Evolutionary conservation across 208 protist genomes (phyloP).

Genomic region (Trypanosoma congolense): DNA sequence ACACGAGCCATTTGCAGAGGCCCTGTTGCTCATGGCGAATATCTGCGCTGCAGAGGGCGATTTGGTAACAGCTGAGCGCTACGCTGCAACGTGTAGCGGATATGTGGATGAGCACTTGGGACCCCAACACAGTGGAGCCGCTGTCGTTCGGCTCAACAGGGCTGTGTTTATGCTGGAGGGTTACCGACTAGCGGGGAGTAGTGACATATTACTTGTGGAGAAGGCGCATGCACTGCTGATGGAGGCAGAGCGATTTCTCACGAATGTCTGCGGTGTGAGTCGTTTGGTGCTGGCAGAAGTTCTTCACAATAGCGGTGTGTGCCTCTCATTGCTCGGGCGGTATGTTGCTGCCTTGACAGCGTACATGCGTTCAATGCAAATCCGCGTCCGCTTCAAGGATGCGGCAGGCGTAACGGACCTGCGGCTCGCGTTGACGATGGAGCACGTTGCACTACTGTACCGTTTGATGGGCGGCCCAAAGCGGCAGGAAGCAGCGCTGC

Average conservation of each 20-base stretch:
- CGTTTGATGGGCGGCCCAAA: slow-evolving; percentile 17
- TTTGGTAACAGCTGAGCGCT: slow-evolving; percentile 50
- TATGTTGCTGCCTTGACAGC: slow-evolving; percentile 22
- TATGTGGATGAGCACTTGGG: slow-evolving; percentile 48
- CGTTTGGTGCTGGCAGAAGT: slow-evolving; percentile 56
- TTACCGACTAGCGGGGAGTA: slow-evolving; percentile 10
- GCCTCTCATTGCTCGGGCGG: slow-evolving; percentile 28
- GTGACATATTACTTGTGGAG: slow-evolving; percentile 1
- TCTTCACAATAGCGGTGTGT: slow-evolving; percentile 57
- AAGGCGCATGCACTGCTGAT: slow-evolving; percentile 19
- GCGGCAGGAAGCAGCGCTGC: slow-evolving; percentile 29
- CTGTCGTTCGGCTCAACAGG: slow-evolving; percentile 37
- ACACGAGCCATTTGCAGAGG: slow-evolving; percentile 38
- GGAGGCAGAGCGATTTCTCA: slow-evolving; percentile 19
- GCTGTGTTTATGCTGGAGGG: slow-evolving; percentile 45
- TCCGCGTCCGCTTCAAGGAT: slow-evolving; percentile 23
- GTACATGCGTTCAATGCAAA: slow-evolving; percentile 30
- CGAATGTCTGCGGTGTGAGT: slow-evolving; percentile 25
- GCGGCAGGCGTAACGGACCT: slow-evolving; percentile 28
- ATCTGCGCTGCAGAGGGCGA: slow-evolving; percentile 37
- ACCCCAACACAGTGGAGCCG: slow-evolving; percentile 22
- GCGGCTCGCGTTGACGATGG: slow-evolving; percentile 56
- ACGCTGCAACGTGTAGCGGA: slow-evolving; percentile 44
- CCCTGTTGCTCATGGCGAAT: slow-evolving; percentile 42
- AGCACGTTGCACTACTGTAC: slow-evolving; percentile 62